These are phyloP conservation scores for Trichoderma parareesei DNA, from an alignment of 495 filamentous ascomycete species.

Conservation along the genomic window DNA sequence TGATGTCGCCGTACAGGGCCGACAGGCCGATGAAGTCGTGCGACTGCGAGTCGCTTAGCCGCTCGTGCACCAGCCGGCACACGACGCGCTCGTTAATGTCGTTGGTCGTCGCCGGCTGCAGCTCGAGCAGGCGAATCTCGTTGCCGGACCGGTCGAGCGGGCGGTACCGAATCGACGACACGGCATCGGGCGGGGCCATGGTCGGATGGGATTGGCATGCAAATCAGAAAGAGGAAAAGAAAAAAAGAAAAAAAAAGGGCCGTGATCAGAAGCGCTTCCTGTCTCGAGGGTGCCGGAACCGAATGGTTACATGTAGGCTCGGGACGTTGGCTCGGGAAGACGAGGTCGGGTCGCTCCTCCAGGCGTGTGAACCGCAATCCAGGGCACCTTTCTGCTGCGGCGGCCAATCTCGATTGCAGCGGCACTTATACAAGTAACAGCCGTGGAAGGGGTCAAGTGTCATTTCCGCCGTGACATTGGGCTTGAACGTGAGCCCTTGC, in stretches of 20 bases:
- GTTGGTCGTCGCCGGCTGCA: conserved; percentile 12
- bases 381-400: not conserved
- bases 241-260: no score
- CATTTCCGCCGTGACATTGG: conserved; percentile 5
- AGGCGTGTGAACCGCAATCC: not conserved
- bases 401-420: not conserved
- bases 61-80: conserved; percentile 11
- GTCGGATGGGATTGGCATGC: not conserved
- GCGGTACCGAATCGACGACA: conserved; percentile 8
- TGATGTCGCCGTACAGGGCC: conserved; percentile 12
- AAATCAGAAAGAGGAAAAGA: not conserved
- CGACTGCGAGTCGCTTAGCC: conserved; percentile 5
- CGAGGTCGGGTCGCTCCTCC: not conserved
- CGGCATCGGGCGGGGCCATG: conserved; percentile 8
- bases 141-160: conserved; percentile 11
- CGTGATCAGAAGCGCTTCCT: no score
- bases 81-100: conserved; percentile 12
- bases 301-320: not conserved
- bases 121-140: conserved; percentile 12
- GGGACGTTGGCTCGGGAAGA: not conserved
- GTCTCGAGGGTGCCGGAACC: no score
- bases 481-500: conserved; percentile 1
- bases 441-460: conserved; percentile 2
- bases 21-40: conserved; percentile 13
- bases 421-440: not conserved